A percentile compares a stretch with the other conserved stretches of the same genome.
Evolutionary conservation across 495 filamentous ascomycete species (phyloP).

Genomic region (Podospora pseudopauciseta): DNA sequence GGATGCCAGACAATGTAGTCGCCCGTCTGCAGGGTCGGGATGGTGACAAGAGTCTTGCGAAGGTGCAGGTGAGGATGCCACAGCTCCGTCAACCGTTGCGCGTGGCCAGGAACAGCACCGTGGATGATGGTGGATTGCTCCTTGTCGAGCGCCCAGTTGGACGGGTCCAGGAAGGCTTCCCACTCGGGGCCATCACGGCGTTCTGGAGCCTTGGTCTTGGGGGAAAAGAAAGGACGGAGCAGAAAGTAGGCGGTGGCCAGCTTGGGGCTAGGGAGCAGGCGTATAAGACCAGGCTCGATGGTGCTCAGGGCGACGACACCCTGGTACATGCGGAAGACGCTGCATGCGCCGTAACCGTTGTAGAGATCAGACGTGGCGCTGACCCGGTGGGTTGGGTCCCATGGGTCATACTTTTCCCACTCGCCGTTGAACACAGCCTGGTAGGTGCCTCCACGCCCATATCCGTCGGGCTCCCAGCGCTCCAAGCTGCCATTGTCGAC

Average conservation of each 20-base stretch:
- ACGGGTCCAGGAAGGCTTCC: conserved; percentile 50
- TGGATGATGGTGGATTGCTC: conserved; percentile 61
- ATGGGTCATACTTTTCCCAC: conserved; percentile 86
- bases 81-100: conserved; percentile 71
- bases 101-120: conserved; percentile 72
- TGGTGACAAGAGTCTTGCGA: conserved; percentile 67
- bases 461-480: conserved; percentile 85
- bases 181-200: conserved; percentile 35
- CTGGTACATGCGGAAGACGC: conserved; percentile 86
- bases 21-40: conserved; percentile 73
- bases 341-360: conserved; percentile 80
- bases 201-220: conserved; percentile 44
- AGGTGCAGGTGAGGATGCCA: conserved; percentile 81
- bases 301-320: conserved; percentile 80
- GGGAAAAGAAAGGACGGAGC: conserved; percentile 78
- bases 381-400: conserved; percentile 73
- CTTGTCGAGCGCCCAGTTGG: conserved; percentile 55
- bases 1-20: conserved; percentile 95
- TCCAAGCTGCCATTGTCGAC: conserved; percentile 84
- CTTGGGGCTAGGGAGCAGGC: conserved; percentile 76
- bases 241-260: conserved; percentile 84
- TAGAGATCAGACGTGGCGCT: conserved; percentile 75
- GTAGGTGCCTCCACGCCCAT: conserved; percentile 69
- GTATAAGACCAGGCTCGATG: conserved; percentile 76
- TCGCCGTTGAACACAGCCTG: conserved; percentile 68